phyloP scores from a whole-genome alignment of 176 grass and related monocot genomes.

The Metroxylon sagu region DNA sequence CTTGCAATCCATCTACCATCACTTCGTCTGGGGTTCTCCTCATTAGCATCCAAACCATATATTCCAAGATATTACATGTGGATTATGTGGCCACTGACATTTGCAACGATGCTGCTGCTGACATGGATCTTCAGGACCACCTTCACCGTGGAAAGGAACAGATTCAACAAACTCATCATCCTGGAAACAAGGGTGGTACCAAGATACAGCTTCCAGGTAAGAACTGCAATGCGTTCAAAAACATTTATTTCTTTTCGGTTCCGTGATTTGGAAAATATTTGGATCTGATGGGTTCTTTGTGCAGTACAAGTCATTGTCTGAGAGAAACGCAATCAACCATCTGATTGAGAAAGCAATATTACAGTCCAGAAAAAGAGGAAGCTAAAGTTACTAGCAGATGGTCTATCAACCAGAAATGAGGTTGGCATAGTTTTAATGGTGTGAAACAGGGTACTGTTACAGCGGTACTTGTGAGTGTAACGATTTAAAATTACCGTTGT shows the following conservation, averaged over 20 bases:
- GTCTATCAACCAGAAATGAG: slow-evolving; percentile 81
- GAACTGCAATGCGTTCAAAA: no score
- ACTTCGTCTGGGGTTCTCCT: slow-evolving; percentile 37
- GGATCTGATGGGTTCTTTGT: background rate
- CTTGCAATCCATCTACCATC: slow-evolving; percentile 33
- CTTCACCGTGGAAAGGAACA: slow-evolving; percentile 34
- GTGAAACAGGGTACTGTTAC: background rate
- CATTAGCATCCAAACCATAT: slow-evolving; percentile 37
- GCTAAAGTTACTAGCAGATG: slow-evolving; percentile 32
- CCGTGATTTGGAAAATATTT: background rate
- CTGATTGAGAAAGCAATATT: slow-evolving; percentile 37
- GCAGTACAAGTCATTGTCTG: slow-evolving; percentile 36
- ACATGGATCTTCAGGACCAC: slow-evolving; percentile 3
- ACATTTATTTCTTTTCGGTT: no score
- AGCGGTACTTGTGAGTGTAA: no score
- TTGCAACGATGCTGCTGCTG: slow-evolving; percentile 8
- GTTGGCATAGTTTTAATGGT: background rate
- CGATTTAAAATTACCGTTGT: no score
- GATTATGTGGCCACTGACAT: background rate
- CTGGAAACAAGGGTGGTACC: slow-evolving; percentile 56
- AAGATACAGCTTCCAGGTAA: slow-evolving; percentile 40
- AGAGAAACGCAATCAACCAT: slow-evolving; percentile 12
- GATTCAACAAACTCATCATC: slow-evolving; percentile 24
- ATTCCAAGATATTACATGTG: background rate
- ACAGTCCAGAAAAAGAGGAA: slow-evolving; percentile 50